These are phyloP conservation scores for Corylus avellana DNA, from an alignment of 306 rosid species.

Conservation along the genomic window DNA sequence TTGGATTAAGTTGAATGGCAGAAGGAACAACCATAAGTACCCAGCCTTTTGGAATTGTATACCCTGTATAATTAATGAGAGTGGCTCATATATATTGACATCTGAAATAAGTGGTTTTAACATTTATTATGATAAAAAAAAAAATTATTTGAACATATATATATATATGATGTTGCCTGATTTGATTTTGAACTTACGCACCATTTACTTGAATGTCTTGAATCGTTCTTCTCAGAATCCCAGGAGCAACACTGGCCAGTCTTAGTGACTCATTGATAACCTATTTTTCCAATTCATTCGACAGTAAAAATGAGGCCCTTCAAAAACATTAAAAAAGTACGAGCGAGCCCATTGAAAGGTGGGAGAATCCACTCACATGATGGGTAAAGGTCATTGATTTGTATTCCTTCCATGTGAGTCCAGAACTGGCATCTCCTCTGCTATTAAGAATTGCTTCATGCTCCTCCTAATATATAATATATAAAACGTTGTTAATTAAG, in stretches of 20 bases:
- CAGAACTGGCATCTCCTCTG: neutral
- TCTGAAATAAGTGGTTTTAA: neutral
- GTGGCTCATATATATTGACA: neutral
- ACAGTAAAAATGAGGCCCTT: neutral
- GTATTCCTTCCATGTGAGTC: slow-evolving; percentile 1
- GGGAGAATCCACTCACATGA: neutral
- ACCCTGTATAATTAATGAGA: neutral
- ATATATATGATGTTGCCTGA: neutral
- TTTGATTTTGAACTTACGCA: neutral
- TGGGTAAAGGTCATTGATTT: neutral
- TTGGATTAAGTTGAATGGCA: neutral
- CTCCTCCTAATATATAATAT: neutral
- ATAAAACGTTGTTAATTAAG: neutral
- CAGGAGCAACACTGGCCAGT: slow-evolving; percentile 5
- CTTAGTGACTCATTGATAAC: slow-evolving; percentile 1
- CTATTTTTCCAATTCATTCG: neutral
- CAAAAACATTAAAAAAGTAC: neutral
- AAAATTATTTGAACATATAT: no score
- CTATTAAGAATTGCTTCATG: neutral
- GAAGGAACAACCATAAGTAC: slow-evolving; percentile 6
- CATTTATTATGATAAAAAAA: neutral
- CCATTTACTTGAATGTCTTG: slow-evolving; percentile 5
- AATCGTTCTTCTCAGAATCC: slow-evolving; percentile 2
- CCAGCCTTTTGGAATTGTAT: slow-evolving; percentile 11
- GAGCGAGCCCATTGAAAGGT: no score